These are phyloP conservation scores for Penicillium pulvis DNA, from an alignment of 495 filamentous ascomycete species.

Conservation along the genomic window DNA sequence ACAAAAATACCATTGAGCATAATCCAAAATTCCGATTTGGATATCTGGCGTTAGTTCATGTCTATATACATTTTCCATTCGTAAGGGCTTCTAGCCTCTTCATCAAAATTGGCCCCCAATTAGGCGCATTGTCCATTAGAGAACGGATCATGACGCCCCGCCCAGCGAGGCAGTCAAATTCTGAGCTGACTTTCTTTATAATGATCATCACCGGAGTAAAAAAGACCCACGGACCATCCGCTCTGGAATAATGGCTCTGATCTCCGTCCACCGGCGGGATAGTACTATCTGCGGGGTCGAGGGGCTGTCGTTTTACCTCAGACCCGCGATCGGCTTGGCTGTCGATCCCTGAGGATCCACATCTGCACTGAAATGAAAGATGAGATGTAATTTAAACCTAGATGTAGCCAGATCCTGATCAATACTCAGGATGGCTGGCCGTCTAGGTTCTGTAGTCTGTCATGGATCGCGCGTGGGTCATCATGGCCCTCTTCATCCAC, in stretches of 20 bases:
- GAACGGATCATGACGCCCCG: neutral
- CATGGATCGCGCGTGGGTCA: slow-evolving; percentile 34
- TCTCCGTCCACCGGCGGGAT: neutral
- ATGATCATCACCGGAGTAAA: neutral
- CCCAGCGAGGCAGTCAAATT: neutral
- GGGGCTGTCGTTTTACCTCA: neutral
- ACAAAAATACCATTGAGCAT: neutral
- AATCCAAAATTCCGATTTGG: neutral
- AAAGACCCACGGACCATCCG: neutral
- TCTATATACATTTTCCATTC: slow-evolving; percentile 5
- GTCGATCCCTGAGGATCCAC: slow-evolving; percentile 19
- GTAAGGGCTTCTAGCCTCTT: neutral
- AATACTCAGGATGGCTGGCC: slow-evolving; percentile 36
- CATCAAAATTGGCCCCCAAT: neutral
- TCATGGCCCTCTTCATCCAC: slow-evolving; percentile 41
- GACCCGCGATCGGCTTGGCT: slow-evolving; percentile 8
- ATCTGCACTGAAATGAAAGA: neutral
- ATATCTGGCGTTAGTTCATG: slow-evolving; percentile 6
- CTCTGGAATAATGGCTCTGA: neutral
- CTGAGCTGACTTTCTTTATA: neutral
- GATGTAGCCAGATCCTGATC: neutral
- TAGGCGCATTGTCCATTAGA: neutral
- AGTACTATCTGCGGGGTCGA: neutral
- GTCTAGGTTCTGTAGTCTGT: slow-evolving; percentile 39
- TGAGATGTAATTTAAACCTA: neutral